These are phyloP conservation scores for Candida awuae DNA, from an alignment of 805 yeast species.

Conservation along the genomic window DNA sequence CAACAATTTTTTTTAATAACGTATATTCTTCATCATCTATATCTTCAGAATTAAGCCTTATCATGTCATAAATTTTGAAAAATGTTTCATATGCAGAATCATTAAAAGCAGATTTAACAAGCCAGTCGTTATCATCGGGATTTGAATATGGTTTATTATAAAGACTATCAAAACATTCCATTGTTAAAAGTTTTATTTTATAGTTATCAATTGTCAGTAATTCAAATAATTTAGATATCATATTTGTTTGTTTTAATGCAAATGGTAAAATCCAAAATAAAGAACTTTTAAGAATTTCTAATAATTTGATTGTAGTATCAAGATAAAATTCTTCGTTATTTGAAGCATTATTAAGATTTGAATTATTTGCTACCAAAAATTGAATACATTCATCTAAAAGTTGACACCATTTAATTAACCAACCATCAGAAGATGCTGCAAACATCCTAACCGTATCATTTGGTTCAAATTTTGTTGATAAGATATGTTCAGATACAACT, in stretches of 20 bases:
- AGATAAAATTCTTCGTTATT: slow-evolving; percentile 5
- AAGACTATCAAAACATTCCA: slow-evolving; percentile 84
- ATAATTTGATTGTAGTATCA: slow-evolving; percentile 51
- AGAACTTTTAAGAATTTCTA: slow-evolving; percentile 82
- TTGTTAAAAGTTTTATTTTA: slow-evolving; percentile 69
- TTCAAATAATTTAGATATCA: slow-evolving; percentile 54
- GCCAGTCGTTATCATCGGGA: slow-evolving; percentile 61
- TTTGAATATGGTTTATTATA: slow-evolving; percentile 70
- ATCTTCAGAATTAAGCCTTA: slow-evolving; percentile 58
- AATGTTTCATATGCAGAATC: slow-evolving; percentile 68
- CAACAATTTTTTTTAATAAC: slow-evolving; percentile 81
- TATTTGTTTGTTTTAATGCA: slow-evolving; percentile 57
- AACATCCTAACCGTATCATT: slow-evolving; percentile 56
- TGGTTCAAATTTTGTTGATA: slow-evolving; percentile 55
- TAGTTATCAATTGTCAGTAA: slow-evolving; percentile 52
- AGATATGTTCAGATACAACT: slow-evolving; percentile 60
- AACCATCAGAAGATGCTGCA: slow-evolving; percentile 69
- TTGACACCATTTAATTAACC: slow-evolving; percentile 76
- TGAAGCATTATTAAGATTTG: too few relatives aligned
- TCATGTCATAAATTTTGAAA: slow-evolving; percentile 50
- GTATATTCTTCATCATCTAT: slow-evolving; percentile 69
- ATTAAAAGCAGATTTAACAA: slow-evolving; percentile 72
- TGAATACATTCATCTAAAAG: slow-evolving; percentile 39
- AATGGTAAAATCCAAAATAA: slow-evolving; percentile 85
- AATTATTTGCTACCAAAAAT: slow-evolving; percentile 8